Evolutionary conservation across 2,329 filamentous ascomycete species (phyloP).

Genomic region (Xylariales sp.): DNA sequence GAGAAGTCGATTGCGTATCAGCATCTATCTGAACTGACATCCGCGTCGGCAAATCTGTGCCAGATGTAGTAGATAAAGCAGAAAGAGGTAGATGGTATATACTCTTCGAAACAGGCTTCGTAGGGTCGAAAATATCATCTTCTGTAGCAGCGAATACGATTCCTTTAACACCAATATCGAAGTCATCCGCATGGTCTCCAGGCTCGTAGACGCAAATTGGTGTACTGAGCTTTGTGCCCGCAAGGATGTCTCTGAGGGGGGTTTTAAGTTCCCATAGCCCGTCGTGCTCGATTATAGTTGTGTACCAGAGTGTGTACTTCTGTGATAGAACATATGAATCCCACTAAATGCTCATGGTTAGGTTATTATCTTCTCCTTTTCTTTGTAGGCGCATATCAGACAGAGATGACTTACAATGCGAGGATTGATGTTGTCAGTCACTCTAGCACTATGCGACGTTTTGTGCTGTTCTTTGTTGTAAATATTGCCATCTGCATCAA

Average conservation of each 20-base stretch:
- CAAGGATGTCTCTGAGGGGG: no score
- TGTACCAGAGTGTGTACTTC: conserved; percentile 33
- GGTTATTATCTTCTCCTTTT: background rate
- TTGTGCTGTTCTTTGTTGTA: conserved; percentile 23
- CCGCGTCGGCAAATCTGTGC: conserved; percentile 12
- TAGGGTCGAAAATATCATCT: no score
- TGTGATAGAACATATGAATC: conserved; percentile 23
- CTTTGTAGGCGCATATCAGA: no score
- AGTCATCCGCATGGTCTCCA: no score
- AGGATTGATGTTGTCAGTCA: conserved; percentile 28
- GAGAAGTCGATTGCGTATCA: background rate
- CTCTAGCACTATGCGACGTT: conserved; percentile 21
- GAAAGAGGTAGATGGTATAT: conserved; percentile 28
- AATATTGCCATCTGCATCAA: conserved; percentile 23
- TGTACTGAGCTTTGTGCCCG: no score
- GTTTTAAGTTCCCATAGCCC: no score
- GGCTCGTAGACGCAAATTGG: no score
- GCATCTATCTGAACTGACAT: conserved; percentile 13
- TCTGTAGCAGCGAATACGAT: no score
- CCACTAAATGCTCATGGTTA: conserved; percentile 18
- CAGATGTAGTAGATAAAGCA: conserved; percentile 22
- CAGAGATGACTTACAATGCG: conserved; percentile 22
- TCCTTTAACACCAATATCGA: no score
- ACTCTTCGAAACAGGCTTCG: no score
- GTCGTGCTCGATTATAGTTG: no score